Conservation (phyloP, 768 basidiomycete species). For the Xanthoconium stramineum region DNA sequence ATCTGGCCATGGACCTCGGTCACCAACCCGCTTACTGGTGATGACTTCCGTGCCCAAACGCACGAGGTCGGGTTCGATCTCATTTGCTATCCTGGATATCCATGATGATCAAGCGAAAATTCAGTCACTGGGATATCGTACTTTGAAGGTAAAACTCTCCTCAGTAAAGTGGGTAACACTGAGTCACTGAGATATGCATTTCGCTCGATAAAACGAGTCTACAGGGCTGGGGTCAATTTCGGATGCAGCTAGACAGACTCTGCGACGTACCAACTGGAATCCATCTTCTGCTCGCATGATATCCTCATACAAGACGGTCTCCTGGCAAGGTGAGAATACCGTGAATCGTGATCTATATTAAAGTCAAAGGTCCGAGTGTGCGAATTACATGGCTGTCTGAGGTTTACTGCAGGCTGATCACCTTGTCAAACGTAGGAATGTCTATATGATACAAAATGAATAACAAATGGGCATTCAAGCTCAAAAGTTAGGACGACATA, state of each 20-base stretch:
- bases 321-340: no score
- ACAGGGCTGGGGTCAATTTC: neutral
- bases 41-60: conserved; percentile 55
- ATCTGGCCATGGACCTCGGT: neutral
- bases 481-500: conserved; percentile 11
- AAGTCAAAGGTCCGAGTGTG: neutral
- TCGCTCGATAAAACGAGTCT: conserved; percentile 54
- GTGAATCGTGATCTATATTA: no score
- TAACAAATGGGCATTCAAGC: neutral
- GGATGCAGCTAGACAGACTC: neutral
- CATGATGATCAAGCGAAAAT: neutral
- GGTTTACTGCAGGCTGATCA: no score
- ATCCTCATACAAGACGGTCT: no score
- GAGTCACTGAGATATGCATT: conserved; percentile 63
- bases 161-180: conserved; percentile 58
- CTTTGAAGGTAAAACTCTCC: conserved; percentile 51
- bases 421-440: no score
- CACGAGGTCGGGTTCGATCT: conserved; percentile 60
- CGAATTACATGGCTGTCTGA: neutral
- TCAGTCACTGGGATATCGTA: conserved; percentile 17
- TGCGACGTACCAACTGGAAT: conserved; percentile 51
- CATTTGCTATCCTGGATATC: conserved; percentile 38
- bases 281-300: conserved; percentile 64
- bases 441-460: neutral
- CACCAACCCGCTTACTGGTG: conserved; percentile 39